Evolutionary conservation across 2,329 filamentous ascomycete species (phyloP).

Genomic region (Diplodia corticola): DNA sequence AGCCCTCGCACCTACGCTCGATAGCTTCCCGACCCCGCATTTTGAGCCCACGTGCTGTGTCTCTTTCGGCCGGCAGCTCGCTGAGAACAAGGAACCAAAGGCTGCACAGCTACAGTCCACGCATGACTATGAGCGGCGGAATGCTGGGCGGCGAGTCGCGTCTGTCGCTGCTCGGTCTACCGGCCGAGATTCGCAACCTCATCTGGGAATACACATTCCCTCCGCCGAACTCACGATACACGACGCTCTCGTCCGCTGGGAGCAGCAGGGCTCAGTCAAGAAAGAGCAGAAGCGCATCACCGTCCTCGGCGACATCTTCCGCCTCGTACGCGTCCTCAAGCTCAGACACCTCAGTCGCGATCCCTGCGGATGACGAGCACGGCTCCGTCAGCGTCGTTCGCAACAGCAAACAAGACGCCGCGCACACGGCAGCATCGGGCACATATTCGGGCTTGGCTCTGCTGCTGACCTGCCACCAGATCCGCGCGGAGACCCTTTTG

Average conservation of each 20-base stretch:
- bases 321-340: neutral
- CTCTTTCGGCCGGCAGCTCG: neutral
- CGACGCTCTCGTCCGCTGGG: neutral
- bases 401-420: neutral
- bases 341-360: neutral
- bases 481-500: slow-evolving; percentile 19
- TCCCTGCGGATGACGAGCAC: slow-evolving; percentile 9
- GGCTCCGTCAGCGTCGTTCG: neutral
- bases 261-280: neutral
- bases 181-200: slow-evolving; percentile 23
- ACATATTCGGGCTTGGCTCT: slow-evolving; percentile 9
- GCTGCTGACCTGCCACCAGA: slow-evolving; percentile 24
- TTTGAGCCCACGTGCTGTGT: neutral
- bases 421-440: neutral
- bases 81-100: neutral
- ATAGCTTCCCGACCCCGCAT: neutral
- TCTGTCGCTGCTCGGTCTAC: slow-evolving; percentile 22
- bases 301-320: neutral
- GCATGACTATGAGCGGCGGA: neutral
- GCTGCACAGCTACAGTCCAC: neutral
- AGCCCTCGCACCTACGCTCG: neutral
- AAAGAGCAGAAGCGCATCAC: neutral
- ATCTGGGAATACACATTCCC: slow-evolving; percentile 25
- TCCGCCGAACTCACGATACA: slow-evolving; percentile 1
- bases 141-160: neutral